A percentile compares a stretch with the other conserved stretches of the same genome.
Evolutionary conservation across 345 rosid genomes (phyloP).

Genomic region (Moringa oleifera): DNA sequence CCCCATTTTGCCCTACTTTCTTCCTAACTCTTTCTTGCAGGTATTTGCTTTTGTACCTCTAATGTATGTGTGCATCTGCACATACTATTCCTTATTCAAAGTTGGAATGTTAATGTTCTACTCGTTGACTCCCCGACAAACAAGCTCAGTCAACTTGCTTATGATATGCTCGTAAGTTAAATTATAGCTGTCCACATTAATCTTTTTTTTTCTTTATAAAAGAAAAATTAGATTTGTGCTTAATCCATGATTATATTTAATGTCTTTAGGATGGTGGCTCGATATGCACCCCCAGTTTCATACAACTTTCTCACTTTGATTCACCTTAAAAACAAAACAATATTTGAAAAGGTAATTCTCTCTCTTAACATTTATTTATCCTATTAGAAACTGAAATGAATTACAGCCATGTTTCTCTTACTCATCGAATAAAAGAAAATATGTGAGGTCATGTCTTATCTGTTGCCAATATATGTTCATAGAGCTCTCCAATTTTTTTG

Average conservation of each 20-base stretch:
- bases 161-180: constrained; percentile 98
- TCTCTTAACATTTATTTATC: neutral
- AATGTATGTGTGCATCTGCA: constrained; percentile 98
- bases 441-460: neutral
- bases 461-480: too few relatives aligned
- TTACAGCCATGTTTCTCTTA: neutral
- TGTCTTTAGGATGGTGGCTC: constrained; percentile 90
- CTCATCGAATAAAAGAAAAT: neutral
- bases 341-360: constrained; percentile 78
- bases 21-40: constrained; percentile 33
- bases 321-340: constrained; percentile 53
- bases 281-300: constrained; percentile 95
- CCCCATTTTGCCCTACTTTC: neutral
- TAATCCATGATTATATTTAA: constrained; percentile 10
- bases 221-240: neutral
- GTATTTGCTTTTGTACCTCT: constrained; percentile 87
- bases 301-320: constrained; percentile 97
- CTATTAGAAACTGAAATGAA: neutral
- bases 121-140: constrained; percentile 93
- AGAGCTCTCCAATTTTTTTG: too few relatives aligned
- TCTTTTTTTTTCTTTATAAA: neutral
- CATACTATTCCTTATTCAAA: constrained; percentile 92
- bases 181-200: neutral
- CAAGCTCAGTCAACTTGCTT: constrained; percentile 93
- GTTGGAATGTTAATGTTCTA: constrained; percentile 97